These are phyloP conservation scores for Camelina hispida DNA, from an alignment of 345 rosid species.

Conservation along the genomic window DNA sequence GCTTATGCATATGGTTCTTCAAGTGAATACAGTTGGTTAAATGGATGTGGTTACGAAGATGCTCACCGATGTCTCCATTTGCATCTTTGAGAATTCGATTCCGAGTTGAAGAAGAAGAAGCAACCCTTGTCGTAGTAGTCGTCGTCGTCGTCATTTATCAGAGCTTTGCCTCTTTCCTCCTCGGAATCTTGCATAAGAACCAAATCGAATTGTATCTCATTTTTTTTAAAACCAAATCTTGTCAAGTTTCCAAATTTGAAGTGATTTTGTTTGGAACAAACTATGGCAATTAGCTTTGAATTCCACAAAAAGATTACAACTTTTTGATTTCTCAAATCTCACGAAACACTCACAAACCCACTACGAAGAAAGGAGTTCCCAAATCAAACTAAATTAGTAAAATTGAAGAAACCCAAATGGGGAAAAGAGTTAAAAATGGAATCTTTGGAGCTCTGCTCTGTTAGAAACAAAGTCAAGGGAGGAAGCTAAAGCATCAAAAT, in stretches of 20 bases:
- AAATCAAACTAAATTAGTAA: not conserved
- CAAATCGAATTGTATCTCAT: constrained; percentile 51
- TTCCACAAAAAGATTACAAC: constrained; percentile 21
- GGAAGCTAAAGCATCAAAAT: constrained; percentile 36
- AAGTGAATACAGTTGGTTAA: constrained; percentile 96
- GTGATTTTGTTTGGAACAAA: not conserved
- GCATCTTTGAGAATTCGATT: constrained; percentile 82
- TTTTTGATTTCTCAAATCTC: constrained; percentile 19
- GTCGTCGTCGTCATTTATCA: constrained; percentile 62
- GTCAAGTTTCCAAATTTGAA: constrained; percentile 21
- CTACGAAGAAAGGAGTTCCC: not conserved
- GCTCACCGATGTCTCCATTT: constrained; percentile 88
- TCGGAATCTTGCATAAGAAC: constrained; percentile 42
- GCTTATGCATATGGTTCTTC: constrained; percentile 98
- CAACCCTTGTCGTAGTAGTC: constrained; percentile 58
- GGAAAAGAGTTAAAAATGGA: constrained; percentile 16
- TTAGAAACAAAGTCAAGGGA: not conserved
- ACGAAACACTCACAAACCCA: not conserved
- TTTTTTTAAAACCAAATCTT: constrained; percentile 34
- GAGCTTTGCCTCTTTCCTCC: constrained; percentile 41
- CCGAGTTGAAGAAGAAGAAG: constrained; percentile 47
- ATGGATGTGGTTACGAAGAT: constrained; percentile 95
- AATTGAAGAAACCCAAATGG: constrained; percentile 16
- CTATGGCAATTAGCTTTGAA: constrained; percentile 16
- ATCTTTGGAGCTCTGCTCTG: constrained; percentile 35